These are phyloP conservation scores for Ceratocystiopsis sp. DNA, from an alignment of 2,329 filamentous ascomycete species.

Conservation along the genomic window DNA sequence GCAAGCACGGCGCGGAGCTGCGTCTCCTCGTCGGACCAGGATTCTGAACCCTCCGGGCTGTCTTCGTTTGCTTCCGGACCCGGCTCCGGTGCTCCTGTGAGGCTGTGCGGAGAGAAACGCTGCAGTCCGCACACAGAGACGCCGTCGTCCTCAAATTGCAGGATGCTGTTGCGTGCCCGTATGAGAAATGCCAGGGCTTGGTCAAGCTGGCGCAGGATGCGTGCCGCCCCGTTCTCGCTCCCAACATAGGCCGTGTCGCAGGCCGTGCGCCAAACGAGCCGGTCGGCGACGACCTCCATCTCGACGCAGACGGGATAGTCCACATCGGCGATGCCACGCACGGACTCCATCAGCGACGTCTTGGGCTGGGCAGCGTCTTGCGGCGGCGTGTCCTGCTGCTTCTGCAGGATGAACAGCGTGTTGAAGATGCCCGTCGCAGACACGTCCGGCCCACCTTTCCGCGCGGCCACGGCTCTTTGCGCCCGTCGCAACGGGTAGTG, in stretches of 20 bases:
- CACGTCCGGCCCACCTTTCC: not conserved
- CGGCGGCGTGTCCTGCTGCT: conserved; percentile 4
- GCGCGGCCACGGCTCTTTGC: conserved; percentile 28
- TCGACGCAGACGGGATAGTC: conserved; percentile 76
- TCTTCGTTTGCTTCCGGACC: not conserved
- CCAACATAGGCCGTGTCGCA: conserved; percentile 39
- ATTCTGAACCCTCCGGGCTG: not conserved
- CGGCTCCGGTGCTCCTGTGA: too few species aligned
- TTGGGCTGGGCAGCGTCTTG: not conserved
- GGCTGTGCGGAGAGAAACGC: too few species aligned
- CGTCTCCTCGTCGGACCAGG: conserved; percentile 20
- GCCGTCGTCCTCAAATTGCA: conserved; percentile 32
- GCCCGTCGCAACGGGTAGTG: conserved; percentile 61
- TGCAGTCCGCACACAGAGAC: conserved; percentile 52
- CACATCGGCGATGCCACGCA: conserved; percentile 47
- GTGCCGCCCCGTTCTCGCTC: conserved; percentile 24
- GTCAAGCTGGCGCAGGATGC: conserved; percentile 44
- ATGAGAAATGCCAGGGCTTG: conserved; percentile 15
- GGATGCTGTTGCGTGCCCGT: conserved; percentile 14
- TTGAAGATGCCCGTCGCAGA: conserved; percentile 30
- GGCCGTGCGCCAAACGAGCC: conserved; percentile 47
- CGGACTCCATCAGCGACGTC: conserved; percentile 38
- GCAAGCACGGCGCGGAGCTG: conserved; percentile 31
- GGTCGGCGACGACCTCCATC: conserved; percentile 39
- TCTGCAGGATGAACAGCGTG: conserved; percentile 39